Conservation (phyloP, 495 filamentous ascomycete genomes). For the Pseudotulostoma volvatum region DNA sequence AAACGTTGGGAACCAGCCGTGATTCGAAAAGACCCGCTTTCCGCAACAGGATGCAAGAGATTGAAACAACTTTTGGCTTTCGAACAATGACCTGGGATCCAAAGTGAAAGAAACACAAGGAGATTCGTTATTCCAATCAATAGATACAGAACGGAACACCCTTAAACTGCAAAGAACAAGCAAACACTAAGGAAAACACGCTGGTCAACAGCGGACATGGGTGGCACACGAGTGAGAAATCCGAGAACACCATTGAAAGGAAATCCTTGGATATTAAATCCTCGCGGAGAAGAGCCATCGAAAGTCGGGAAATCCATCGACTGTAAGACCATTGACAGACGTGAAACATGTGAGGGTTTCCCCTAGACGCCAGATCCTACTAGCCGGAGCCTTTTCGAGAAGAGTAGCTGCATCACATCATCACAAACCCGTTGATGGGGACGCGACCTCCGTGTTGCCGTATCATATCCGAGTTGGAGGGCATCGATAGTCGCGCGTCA, state of each 20-base stretch:
- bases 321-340: constrained; percentile 17
- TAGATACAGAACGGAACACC: neutral
- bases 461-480: no score
- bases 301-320: constrained; percentile 8
- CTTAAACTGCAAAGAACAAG: neutral
- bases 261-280: constrained; percentile 30
- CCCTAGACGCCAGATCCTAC: constrained; percentile 16
- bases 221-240: constrained; percentile 8
- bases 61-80: neutral
- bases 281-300: constrained; percentile 2
- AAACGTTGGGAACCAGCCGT: neutral
- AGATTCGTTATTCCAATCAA: neutral
- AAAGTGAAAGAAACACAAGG: neutral
- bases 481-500: no score
- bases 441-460: neutral
- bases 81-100: neutral
- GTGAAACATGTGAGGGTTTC: constrained; percentile 31
- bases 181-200: constrained; percentile 1
- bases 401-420: neutral
- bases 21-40: neutral
- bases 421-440: neutral
- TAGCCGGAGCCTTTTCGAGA: no score
- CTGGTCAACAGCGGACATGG: constrained; percentile 2
- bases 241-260: constrained; percentile 12
- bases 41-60: neutral